Evolutionary conservation across 208 protist species (phyloP).

Genomic region (Novymonas esmeraldas): DNA sequence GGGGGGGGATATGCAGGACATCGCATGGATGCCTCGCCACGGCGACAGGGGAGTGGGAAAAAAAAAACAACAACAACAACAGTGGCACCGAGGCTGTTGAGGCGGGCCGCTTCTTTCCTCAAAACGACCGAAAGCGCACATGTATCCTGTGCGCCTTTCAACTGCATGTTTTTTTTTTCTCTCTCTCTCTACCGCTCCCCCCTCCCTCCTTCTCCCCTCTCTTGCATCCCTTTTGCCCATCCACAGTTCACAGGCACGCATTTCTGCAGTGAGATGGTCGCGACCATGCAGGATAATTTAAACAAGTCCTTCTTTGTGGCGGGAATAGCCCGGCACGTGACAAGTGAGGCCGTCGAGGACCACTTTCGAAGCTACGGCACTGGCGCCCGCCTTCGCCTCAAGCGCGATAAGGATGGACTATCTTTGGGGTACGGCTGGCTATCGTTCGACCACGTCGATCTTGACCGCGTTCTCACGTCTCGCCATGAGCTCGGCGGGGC

Average conservation of each 20-base stretch:
- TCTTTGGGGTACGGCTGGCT: constrained; percentile 74
- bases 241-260: not conserved
- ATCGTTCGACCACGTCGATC: constrained; percentile 26
- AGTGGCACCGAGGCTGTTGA: no score
- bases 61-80: not conserved
- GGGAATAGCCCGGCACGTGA: constrained; percentile 51
- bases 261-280: not conserved
- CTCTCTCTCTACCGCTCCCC: not conserved
- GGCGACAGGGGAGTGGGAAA: not conserved
- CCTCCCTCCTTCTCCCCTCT: no score
- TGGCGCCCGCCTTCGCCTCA: constrained; percentile 26
- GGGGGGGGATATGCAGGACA: not conserved
- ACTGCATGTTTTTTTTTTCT: not conserved
- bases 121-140: no score
- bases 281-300: constrained; percentile 2
- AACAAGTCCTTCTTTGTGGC: constrained; percentile 48
- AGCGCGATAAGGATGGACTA: constrained; percentile 45
- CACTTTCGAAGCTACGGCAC: constrained; percentile 56
- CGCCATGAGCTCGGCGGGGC: constrained; percentile 13
- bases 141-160: not conserved
- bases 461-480: constrained; percentile 2
- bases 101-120: no score
- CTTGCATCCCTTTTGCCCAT: no score
- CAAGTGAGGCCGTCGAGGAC: constrained; percentile 33
- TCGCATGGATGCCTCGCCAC: not conserved